A percentile compares a stretch with the other conserved stretches of the same genome.
Conservation (phyloP, 2,329 filamentous ascomycete species). For the Calycina marina region DNA sequence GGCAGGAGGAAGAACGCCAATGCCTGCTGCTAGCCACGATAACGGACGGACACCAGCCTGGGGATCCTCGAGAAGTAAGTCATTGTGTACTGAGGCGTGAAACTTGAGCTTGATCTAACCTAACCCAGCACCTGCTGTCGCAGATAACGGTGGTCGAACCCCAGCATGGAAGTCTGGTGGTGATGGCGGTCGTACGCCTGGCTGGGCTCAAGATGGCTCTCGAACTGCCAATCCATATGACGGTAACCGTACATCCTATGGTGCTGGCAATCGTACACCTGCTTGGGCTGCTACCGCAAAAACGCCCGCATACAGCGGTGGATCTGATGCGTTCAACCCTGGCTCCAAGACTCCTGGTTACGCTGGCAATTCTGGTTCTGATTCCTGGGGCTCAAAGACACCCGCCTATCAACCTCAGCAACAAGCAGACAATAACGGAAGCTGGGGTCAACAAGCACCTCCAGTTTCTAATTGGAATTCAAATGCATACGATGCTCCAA, state of each 20-base stretch:
- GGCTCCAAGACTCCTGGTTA: constrained; percentile 71
- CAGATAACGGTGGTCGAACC: constrained; percentile 41
- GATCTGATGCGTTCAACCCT: constrained; percentile 43
- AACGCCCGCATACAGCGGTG: constrained; percentile 44
- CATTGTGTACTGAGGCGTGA: constrained; percentile 2
- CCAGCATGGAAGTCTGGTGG: constrained; percentile 48
- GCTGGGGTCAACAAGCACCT: constrained; percentile 13
- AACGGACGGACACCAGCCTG: constrained; percentile 54
- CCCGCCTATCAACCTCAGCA: constrained; percentile 42
- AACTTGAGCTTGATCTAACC: constrained; percentile 9
- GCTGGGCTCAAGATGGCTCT: constrained; percentile 50
- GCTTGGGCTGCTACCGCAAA: constrained; percentile 68
- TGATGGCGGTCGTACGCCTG: constrained; percentile 45
- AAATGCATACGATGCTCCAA: constrained; percentile 51
- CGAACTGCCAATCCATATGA: constrained; percentile 50
- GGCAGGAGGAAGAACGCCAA: constrained; percentile 57
- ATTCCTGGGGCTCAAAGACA: constrained; percentile 51
- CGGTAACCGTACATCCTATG: constrained; percentile 58
- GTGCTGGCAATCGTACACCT: constrained; percentile 55
- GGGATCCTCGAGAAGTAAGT: constrained; percentile 51
- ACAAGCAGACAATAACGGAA: constrained; percentile 44
- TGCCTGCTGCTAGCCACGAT: constrained; percentile 42
- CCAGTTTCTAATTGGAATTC: constrained; percentile 25
- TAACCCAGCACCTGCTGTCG: constrained; percentile 34
- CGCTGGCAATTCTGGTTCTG: constrained; percentile 41